Conservation (phyloP, 306 rosid genomes). For the Albizia julibrissin region DNA sequence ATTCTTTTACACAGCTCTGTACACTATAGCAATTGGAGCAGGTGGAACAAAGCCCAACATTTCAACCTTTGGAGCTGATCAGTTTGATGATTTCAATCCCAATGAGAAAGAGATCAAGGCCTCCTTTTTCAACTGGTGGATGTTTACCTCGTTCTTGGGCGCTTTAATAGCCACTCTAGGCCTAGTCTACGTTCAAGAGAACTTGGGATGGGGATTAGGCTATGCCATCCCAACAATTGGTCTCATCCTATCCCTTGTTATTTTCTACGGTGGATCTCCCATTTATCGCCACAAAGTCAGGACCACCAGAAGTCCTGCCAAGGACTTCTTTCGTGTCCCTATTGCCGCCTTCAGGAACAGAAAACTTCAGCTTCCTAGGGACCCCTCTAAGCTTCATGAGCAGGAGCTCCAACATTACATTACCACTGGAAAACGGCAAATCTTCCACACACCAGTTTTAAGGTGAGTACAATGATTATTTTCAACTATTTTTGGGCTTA, state of each 20-base stretch:
- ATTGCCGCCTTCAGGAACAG: conserved; percentile 65
- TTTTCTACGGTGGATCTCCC: conserved; percentile 74
- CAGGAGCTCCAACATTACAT: conserved; percentile 49
- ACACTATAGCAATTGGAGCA: conserved; percentile 83
- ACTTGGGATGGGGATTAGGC: conserved; percentile 90
- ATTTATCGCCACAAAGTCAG: conserved; percentile 73
- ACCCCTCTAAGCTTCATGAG: conserved; percentile 66
- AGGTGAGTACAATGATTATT: conserved; percentile 48
- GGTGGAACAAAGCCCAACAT: conserved; percentile 96
- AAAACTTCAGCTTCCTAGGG: conserved; percentile 55
- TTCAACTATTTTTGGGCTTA: neutral
- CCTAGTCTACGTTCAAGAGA: conserved; percentile 85
- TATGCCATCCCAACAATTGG: conserved; percentile 88
- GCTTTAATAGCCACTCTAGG: conserved; percentile 77
- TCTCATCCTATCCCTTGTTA: conserved; percentile 54
- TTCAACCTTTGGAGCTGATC: conserved; percentile 96
- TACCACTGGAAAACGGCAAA: conserved; percentile 49
- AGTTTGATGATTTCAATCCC: conserved; percentile 81
- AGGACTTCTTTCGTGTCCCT: conserved; percentile 53
- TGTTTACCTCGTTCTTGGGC: conserved; percentile 89
- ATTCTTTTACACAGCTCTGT: conserved; percentile 78
- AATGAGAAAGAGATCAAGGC: conserved; percentile 72
- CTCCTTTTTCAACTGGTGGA: conserved; percentile 99
- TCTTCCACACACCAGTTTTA: conserved; percentile 70
- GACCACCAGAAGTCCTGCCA: conserved; percentile 61